Base-by-base conservation (phyloP, 306 rosid species). In the Lathyrus oleraceus region DNA sequence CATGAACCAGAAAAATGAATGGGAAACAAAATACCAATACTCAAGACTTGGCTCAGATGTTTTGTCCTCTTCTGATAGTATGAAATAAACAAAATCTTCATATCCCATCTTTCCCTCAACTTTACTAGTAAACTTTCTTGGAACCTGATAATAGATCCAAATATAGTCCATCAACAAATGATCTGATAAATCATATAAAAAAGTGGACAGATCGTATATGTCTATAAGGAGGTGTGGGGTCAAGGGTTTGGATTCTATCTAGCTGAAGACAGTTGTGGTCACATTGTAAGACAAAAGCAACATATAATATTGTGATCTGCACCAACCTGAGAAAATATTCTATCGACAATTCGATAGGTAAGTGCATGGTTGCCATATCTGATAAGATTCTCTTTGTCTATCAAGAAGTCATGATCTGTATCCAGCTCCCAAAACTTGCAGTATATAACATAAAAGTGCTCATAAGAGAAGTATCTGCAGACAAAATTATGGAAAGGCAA, bases 351-450 rank as follows among this genome's bases (percentile, higher is more conserved):
- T 73, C 97, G 85, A 80, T 95, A 95, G 72, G 99, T 95, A 75
- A 95, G 99, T 0, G 99, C 97, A 27, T 95, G 96, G 86, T 95
- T 95, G 70, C 99, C 97, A 86, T 91, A 95, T 91, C 96, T 85
- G 81, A 91, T 91, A 70, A 95, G 95, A 75, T 95, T 95, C 82
- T 95, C 99, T 74, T 91, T 95, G 85, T 95, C 96, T 71, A 95
- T 91, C 87, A 95, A 74, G 83, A 95, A 95, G 81, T 95, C 99
- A 70, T 91, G 99, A 77, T 95, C 99, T 32, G 92, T 80, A 79
- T 95, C 99, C 91, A 95, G 90, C 93, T 95, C 99, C 99, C 99
- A 95, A 76, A 95, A 95, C 84, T 95, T 95, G 87, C 99, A 95
- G 88, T 95, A 95, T 85, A 95, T 87, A 20, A 95, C 99, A 76